A percentile compares a stretch with the other conserved stretches of the same genome.
Evolutionary conservation across 1,139 yeast species (phyloP).

Genomic region (Yamadazyma triangularis): DNA sequence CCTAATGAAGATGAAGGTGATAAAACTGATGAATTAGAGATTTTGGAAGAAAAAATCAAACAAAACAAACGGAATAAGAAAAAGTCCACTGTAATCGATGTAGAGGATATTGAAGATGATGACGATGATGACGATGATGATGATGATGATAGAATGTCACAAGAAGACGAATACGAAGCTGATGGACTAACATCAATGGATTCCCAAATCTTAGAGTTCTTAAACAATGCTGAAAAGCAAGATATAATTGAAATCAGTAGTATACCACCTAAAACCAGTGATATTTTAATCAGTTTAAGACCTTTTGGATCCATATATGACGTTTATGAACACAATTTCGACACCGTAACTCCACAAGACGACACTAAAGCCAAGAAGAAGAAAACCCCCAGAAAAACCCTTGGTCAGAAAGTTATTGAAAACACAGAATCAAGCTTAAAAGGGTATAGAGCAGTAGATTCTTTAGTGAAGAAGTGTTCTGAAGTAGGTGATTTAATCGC

Average conservation of each 20-base stretch:
- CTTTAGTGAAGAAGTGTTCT: slow-evolving; percentile 79
- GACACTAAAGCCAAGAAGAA: slow-evolving; percentile 22
- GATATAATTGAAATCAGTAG: slow-evolving; percentile 81
- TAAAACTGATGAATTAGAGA: slow-evolving; percentile 33
- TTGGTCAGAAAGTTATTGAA: slow-evolving; percentile 75
- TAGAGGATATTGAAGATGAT: slow-evolving; percentile 18
- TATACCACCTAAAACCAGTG: slow-evolving; percentile 65
- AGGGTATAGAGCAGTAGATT: slow-evolving; percentile 93
- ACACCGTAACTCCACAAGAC: slow-evolving; percentile 12
- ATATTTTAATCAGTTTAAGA: slow-evolving; percentile 53
- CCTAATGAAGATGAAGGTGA: slow-evolving; percentile 5
- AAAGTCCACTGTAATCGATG: slow-evolving; percentile 17
- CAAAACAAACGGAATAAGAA: slow-evolving; percentile 31
- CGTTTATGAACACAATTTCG: slow-evolving; percentile 54
- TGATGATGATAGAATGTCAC: slow-evolving; percentile 35
- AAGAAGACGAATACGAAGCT: slow-evolving; percentile 32
- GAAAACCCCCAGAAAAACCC: slow-evolving; percentile 47
- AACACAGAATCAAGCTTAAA: slow-evolving; percentile 63
- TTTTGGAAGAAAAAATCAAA: slow-evolving; percentile 34
- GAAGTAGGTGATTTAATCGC: slow-evolving; percentile 70
- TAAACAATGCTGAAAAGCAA: slow-evolving; percentile 69
- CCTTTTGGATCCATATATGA: slow-evolving; percentile 61
- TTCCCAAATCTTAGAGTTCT: slow-evolving; percentile 64
- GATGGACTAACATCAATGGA: slow-evolving; percentile 53
- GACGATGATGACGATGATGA: too few relatives aligned